Percentiles rank a stretch among this genome's conserved stretches.
Conservation (phyloP, 805 yeast genomes). For the Suhomyces faveliae region DNA sequence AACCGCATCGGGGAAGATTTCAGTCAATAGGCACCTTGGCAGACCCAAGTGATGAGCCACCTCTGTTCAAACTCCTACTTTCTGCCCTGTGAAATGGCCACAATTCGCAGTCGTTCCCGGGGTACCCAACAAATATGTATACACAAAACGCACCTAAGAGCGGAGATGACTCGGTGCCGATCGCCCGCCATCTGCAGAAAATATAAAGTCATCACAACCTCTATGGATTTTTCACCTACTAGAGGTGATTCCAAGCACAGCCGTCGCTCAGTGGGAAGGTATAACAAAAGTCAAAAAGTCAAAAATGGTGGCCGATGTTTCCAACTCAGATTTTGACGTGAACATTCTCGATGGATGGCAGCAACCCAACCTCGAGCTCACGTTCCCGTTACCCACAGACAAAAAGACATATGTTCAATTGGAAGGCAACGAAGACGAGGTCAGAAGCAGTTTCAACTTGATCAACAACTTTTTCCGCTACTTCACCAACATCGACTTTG, state of each 20-base stretch:
- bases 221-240: neutral
- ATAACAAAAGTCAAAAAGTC: neutral
- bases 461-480: slow-evolving; percentile 32
- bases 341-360: slow-evolving; percentile 35
- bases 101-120: neutral
- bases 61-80: too few species aligned
- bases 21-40: too few species aligned
- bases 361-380: slow-evolving; percentile 30
- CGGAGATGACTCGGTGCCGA: neutral
- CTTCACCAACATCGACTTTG: slow-evolving; percentile 26
- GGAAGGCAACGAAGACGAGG: slow-evolving; percentile 28
- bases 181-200: neutral
- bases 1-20: too few species aligned
- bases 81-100: neutral
- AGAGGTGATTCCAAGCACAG: neutral
- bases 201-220: neutral
- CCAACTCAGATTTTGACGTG: slow-evolving; percentile 31
- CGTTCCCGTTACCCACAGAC: slow-evolving; percentile 42
- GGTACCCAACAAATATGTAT: neutral
- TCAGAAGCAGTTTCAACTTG: slow-evolving; percentile 20
- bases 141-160: neutral
- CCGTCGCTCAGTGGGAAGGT: neutral
- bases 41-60: too few species aligned
- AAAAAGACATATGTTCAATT: slow-evolving; percentile 28
- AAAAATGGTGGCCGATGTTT: slow-evolving; percentile 5